phyloP scores from a whole-genome alignment of 2,329 filamentous ascomycete genomes.

The Fusarium protoensiforme region DNA sequence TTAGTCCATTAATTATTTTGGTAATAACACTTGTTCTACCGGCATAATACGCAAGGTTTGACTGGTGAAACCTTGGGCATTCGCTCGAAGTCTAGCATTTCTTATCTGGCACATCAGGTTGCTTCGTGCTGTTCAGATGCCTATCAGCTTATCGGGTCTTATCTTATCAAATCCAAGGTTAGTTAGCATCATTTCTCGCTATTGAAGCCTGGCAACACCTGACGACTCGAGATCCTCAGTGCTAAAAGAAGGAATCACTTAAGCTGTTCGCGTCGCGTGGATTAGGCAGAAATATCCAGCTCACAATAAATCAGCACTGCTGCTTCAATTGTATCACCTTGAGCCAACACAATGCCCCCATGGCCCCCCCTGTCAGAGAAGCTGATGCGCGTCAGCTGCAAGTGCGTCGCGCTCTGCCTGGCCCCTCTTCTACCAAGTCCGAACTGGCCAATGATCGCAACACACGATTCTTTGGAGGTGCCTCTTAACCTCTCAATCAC shows the following conservation, averaged over 20 bases:
- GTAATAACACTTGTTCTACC: accelerated
- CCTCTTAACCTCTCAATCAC: not conserved
- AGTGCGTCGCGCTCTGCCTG: not conserved
- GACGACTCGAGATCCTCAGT: not conserved
- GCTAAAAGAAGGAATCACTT: not conserved
- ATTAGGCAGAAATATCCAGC: not conserved
- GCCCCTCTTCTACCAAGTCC: not conserved
- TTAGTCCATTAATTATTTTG: not conserved
- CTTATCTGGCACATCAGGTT: not conserved
- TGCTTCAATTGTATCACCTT: not conserved
- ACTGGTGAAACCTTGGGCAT: not conserved
- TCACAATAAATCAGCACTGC: not conserved
- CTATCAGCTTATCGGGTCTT: not conserved
- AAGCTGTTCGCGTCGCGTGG: not conserved
- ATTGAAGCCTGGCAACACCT: not conserved
- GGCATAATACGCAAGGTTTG: not conserved
- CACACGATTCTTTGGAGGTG: not conserved
- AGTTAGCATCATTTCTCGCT: not conserved
- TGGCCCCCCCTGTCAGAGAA: not conserved
- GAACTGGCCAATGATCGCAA: not conserved
- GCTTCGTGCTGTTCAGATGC: not conserved
- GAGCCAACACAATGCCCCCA: not conserved
- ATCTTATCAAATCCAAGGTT: not conserved
- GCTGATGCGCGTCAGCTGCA: not conserved
- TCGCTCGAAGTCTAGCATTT: not conserved